A percentile compares a stretch with the other conserved stretches of the same genome.
These are phyloP conservation scores for Hordeum marinum DNA, from an alignment of 176 grass and related monocot species.

Conservation along the genomic window DNA sequence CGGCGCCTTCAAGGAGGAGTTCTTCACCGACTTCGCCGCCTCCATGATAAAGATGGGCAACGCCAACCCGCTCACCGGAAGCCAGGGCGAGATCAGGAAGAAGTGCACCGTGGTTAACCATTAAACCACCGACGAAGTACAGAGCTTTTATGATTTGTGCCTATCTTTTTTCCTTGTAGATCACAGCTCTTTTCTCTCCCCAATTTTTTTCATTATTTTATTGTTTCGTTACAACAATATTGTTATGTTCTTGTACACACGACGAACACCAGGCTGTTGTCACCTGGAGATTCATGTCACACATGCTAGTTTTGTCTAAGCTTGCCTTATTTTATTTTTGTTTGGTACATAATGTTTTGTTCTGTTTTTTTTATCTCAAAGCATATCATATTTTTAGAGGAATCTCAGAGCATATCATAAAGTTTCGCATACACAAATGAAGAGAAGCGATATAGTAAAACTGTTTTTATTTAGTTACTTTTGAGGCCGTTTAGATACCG, in stretches of 20 bases:
- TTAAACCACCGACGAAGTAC: neutral
- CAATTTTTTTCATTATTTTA: neutral
- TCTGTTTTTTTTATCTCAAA: too few relatives aligned
- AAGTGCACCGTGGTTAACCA: slow-evolving; percentile 55
- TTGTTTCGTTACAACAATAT: slow-evolving; percentile 32
- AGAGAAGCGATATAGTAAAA: too few relatives aligned
- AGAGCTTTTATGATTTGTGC: neutral
- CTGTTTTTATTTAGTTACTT: too few relatives aligned
- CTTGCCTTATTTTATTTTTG: too few relatives aligned
- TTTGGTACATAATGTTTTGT: too few relatives aligned
- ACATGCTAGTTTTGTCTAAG: too few relatives aligned
- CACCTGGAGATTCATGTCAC: too few relatives aligned
- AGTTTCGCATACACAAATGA: too few relatives aligned
- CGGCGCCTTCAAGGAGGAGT: slow-evolving; percentile 24
- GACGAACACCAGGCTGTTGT: too few relatives aligned
- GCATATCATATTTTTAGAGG: too few relatives aligned
- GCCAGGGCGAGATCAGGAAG: slow-evolving; percentile 66
- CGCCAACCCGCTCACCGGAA: slow-evolving; percentile 47
- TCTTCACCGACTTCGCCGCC: slow-evolving; percentile 60
- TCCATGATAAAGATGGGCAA: slow-evolving; percentile 77
- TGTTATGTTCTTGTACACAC: neutral
- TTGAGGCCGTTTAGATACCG: too few relatives aligned
- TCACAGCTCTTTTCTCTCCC: neutral
- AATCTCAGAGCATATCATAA: too few relatives aligned
- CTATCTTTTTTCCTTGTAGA: neutral